Evolutionary conservation across 2,329 filamentous ascomycete species (phyloP), one percentile per base, ranked within the genome.

Genomic region (Fusarium caatingaense): DNA sequence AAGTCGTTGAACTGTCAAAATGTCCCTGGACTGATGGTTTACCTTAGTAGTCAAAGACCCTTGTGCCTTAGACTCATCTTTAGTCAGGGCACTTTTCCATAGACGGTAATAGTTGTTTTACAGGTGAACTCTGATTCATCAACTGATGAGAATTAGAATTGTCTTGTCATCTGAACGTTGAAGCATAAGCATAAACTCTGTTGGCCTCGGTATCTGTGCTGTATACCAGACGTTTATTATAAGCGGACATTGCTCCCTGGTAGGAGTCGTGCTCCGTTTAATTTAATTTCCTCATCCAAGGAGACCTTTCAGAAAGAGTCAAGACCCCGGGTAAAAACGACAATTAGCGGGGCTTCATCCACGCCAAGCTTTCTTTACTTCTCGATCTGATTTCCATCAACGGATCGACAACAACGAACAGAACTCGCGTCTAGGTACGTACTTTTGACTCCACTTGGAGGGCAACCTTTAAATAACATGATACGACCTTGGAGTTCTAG

Each of bases 351-450:
- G 46, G 32, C 50, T 18, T 20, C 44, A 41, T 34, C 8, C 23
- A 28, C 53, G 46, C 61, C 62, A 72, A 72, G 68, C 61, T 60
- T 68, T 64, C 27, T 53, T 53, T 67, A 55, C 49, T 61, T 51
- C 49, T 47, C 48, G 69, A 72, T 72, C 69, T 70, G 66, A 56
- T 48, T 70, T 72, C 67, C 32, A 59, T 64, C 34, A 54, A 47
- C 44, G 28, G 69, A 72, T 72, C 69, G 69, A 55, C 62, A 45
- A 48, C 45, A 15, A 49, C 58, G 34, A 37, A n/a, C 34, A n/a
- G 34, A n/a, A 37, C 18, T 37, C 34, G 34, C 34, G 34, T 37
- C 34, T n/a, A 37, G 34, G 34, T 37, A 37, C 34, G 34, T 37
- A 37, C 34, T 37, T 37, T n/a, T 34, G 12, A 45, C 30, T 50